Conservation (phyloP, 2,329 filamentous ascomycete species). For the Fusarium citri region DNA sequence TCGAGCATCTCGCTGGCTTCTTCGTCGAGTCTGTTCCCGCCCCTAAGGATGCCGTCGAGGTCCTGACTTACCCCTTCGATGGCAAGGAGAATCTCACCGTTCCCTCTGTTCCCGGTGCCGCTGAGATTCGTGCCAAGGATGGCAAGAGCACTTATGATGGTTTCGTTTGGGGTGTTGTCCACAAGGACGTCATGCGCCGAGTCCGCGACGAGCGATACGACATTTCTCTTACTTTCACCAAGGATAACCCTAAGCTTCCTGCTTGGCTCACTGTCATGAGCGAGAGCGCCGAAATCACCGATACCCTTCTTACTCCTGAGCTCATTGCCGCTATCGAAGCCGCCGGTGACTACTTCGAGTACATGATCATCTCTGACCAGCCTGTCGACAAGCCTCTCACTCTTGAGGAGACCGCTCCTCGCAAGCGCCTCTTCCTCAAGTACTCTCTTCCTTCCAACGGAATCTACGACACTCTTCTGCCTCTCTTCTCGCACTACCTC, state of each 20-base stretch:
- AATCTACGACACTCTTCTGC: slow-evolving; percentile 73
- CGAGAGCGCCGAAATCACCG: slow-evolving; percentile 94
- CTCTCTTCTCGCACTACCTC: slow-evolving; percentile 84
- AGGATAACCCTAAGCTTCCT: slow-evolving; percentile 91
- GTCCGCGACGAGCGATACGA: slow-evolving; percentile 95
- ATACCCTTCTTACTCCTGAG: slow-evolving; percentile 87
- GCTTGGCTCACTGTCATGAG: slow-evolving; percentile 94
- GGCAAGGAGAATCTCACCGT: slow-evolving; percentile 87
- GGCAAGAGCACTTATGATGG: slow-evolving; percentile 81
- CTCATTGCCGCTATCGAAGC: slow-evolving; percentile 81
- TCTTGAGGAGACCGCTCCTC: slow-evolving; percentile 83
- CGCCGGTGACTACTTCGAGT: slow-evolving; percentile 83
- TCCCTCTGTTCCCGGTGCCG: slow-evolving; percentile 70
- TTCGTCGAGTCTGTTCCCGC: slow-evolving; percentile 81
- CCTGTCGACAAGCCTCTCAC: slow-evolving; percentile 86
- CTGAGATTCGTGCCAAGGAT: slow-evolving; percentile 65
- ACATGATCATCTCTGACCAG: slow-evolving; percentile 90
- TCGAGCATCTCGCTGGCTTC: slow-evolving; percentile 77
- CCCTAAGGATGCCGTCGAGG: slow-evolving; percentile 79
- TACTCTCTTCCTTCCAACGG: slow-evolving; percentile 74
- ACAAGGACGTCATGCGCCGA: slow-evolving; percentile 93
- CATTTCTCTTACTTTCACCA: slow-evolving; percentile 89
- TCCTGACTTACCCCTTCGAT: slow-evolving; percentile 88
- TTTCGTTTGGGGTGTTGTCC: slow-evolving; percentile 94
- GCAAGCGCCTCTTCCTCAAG: slow-evolving; percentile 87